These are phyloP conservation scores for Auriscalpium microsporum DNA, from an alignment of 768 basidiomycete genomes.

Conservation along the genomic window DNA sequence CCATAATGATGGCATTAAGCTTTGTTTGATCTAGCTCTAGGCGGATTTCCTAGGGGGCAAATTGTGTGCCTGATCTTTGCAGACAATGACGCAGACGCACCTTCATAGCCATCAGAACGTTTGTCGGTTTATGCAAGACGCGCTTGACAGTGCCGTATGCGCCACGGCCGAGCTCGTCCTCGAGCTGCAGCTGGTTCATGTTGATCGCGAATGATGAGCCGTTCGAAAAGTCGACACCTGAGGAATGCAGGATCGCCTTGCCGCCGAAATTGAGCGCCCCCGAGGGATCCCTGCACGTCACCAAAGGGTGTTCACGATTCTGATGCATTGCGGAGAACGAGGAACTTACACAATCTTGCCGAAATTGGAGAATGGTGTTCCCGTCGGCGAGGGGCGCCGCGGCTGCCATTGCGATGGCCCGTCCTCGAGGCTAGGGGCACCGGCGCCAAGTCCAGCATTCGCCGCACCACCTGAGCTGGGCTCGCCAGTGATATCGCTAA, in stretches of 20 bases:
- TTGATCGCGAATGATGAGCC: slow-evolving; percentile 90
- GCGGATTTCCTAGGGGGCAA: slow-evolving; percentile 76
- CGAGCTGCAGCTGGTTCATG: slow-evolving; percentile 84
- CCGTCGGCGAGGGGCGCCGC: slow-evolving; percentile 31
- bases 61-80: background rate
- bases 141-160: slow-evolving; percentile 98
- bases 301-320: too few species aligned
- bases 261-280: slow-evolving; percentile 91
- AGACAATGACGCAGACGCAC: slow-evolving; percentile 31
- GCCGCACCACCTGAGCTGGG: slow-evolving; percentile 40
- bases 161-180: slow-evolving; percentile 91
- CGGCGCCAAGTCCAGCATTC: slow-evolving; percentile 64
- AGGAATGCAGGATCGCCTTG: slow-evolving; percentile 86
- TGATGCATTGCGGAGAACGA: background rate
- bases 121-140: slow-evolving; percentile 89
- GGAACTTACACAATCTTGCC: slow-evolving; percentile 81
- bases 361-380: slow-evolving; percentile 87
- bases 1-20: slow-evolving; percentile 95
- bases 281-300: slow-evolving; percentile 69
- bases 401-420: slow-evolving; percentile 24
- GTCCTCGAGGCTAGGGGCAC: slow-evolving; percentile 44
- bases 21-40: slow-evolving; percentile 91
- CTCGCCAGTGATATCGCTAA: slow-evolving; percentile 48
- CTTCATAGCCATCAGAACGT: slow-evolving; percentile 99
- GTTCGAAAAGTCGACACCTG: slow-evolving; percentile 83